Evolutionary conservation across 768 basidiomycete species (phyloP), one percentile per base, ranked within the genome.

Genomic region (Fistulinella prunicolor): DNA sequence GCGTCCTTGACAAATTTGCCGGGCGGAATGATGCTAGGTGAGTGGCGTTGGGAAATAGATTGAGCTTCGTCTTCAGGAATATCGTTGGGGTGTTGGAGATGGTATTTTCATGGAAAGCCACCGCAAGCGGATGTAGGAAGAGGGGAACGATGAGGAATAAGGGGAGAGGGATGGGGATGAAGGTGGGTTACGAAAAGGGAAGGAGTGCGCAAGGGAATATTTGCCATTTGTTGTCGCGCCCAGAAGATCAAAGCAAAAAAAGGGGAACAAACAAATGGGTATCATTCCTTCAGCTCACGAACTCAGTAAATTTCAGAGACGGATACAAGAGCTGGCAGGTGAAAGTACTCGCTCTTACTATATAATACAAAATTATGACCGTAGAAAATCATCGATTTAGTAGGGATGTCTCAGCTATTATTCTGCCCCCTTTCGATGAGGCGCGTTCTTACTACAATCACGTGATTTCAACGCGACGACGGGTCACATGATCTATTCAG

Each of bases 351-450:
- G 8, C 14, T 14, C 4, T 36, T 9, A 19, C 13, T 23, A 24
- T 3, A 2, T 9, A 21, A 26, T 6, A 40, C n/a, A 26, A 9
- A 24, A 29, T 41, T 42, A 7, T 8, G 4, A 38, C 22, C 37
- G 37, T 26, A 29, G 6, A 37, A 34, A 37, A 20, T 40, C 9
- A 13, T 48, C 29, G 19, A 36, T 28, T n/a, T n/a, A n/a, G 21
- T 21, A 38, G 22, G 28, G 13, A 38, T 60, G 55, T 55, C 53
- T 63, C 49, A 53, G 6, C 38, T 49, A 30, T 61, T 55, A 36
- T 51, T 43, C 34, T 47, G 46, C 13, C 22, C 34, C 48, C 21
- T n/a, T 30, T 21, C 16, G n/a, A 47, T 8, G 38, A 22, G 50
- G n/a, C 55, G 44, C 44, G 51, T n/a, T 9, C 4, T n/a, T 17